Evolutionary conservation across 805 yeast species (phyloP).

Genomic region (Ogataea pilisensis): DNA sequence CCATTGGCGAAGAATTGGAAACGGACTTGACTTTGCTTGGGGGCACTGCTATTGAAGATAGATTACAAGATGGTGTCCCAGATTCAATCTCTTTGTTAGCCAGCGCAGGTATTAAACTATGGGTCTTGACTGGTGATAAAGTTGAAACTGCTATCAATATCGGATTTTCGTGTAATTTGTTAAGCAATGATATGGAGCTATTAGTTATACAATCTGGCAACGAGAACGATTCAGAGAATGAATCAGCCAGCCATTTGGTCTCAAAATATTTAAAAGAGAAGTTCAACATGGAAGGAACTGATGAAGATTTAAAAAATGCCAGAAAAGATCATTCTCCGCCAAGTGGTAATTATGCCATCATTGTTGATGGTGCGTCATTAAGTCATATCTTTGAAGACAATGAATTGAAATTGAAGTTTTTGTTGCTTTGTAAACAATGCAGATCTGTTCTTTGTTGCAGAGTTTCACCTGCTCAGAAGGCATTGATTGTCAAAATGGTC

Average conservation of each 20-base stretch:
- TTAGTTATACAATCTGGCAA: slow-evolving; percentile 47
- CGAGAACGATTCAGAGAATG: slow-evolving; percentile 23
- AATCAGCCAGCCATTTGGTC: slow-evolving; percentile 29
- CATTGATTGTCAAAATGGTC: slow-evolving; percentile 65
- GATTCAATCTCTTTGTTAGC: slow-evolving; percentile 62
- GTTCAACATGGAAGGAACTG: slow-evolving; percentile 42
- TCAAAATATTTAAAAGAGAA: slow-evolving; percentile 44
- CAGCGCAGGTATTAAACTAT: slow-evolving; percentile 71
- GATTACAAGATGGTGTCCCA: slow-evolving; percentile 76
- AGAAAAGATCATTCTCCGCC: slow-evolving; percentile 64
- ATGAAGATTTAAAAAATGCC: slow-evolving; percentile 45
- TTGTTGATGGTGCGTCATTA: slow-evolving; percentile 70
- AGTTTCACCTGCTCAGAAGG: slow-evolving; percentile 82
- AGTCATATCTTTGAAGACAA: slow-evolving; percentile 39
- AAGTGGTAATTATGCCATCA: slow-evolving; percentile 49
- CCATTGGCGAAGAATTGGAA: slow-evolving; percentile 58
- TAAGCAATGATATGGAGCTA: slow-evolving; percentile 64
- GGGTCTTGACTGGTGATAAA: slow-evolving; percentile 83
- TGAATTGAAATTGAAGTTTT: slow-evolving; percentile 46
- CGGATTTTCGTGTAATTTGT: slow-evolving; percentile 72
- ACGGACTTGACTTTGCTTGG: slow-evolving; percentile 54
- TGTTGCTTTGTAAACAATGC: slow-evolving; percentile 71
- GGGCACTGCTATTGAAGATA: slow-evolving; percentile 80
- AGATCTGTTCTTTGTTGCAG: slow-evolving; percentile 78
- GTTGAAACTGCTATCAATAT: slow-evolving; percentile 82